Percentiles rank a stretch among this genome's conserved stretches.
These are phyloP conservation scores for Rhodotorula diobovata DNA, from an alignment of 768 basidiomycete genomes.

Conservation along the genomic window DNA sequence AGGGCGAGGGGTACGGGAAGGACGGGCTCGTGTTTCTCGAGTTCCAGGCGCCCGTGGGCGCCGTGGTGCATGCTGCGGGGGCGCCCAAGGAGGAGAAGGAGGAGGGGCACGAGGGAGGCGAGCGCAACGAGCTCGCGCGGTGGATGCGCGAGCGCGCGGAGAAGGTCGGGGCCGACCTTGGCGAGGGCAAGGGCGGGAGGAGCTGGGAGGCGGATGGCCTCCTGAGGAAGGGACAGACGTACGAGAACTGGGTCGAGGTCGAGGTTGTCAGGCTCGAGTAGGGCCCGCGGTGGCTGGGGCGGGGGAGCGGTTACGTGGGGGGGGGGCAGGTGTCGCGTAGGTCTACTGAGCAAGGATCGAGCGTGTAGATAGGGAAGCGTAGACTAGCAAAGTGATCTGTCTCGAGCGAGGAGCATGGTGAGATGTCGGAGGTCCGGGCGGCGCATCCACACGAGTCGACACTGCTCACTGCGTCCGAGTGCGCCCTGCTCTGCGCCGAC, in stretches of 20 bases:
- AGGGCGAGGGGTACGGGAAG: not conserved
- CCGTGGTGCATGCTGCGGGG: conserved; percentile 1
- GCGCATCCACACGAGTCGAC: no score
- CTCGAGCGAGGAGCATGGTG: no score
- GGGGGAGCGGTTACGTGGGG: no score
- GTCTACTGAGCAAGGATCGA: no score
- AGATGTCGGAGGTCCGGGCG: no score
- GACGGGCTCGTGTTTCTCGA: conserved; percentile 34
- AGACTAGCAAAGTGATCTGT: no score
- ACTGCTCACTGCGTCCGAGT: no score
- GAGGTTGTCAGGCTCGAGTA: conserved; percentile 10
- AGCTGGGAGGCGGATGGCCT: conserved; percentile 30
- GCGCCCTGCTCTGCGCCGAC: no score
- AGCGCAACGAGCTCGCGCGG: not conserved
- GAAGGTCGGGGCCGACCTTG: not conserved
- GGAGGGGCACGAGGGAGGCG: no score
- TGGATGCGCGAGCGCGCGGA: conserved; percentile 11
- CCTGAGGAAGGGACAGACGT: conserved; percentile 22
- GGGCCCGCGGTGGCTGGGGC: not conserved
- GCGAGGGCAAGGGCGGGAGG: not conserved
- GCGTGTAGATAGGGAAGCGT: no score
- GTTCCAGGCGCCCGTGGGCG: conserved; percentile 35
- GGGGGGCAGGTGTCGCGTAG: no score
- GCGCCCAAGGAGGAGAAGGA: not conserved
- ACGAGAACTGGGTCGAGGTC: conserved; percentile 32